Conservation (phyloP, 2,329 filamentous ascomycete species). For the Colletotrichum karsti region DNA sequence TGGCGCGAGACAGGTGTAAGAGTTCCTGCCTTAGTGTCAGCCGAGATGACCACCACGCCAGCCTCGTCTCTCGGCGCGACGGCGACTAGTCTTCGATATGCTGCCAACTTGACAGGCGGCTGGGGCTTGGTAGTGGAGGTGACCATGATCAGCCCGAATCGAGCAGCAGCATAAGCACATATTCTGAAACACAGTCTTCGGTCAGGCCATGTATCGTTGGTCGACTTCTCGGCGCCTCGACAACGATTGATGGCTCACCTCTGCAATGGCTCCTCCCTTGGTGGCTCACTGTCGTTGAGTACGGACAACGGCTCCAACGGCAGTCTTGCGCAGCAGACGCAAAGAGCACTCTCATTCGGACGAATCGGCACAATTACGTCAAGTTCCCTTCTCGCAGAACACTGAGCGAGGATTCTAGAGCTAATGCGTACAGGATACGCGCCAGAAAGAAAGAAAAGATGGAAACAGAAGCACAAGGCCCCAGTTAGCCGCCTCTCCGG, state of each 20-base stretch:
- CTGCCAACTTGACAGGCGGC: constrained; percentile 1
- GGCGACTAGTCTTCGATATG: constrained; percentile 6
- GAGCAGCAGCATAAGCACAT: constrained; percentile 27
- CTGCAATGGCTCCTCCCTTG: background rate
- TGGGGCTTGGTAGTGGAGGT: background rate
- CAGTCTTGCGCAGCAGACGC: background rate
- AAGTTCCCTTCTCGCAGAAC: background rate
- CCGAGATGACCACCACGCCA: background rate
- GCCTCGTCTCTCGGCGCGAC: constrained; percentile 15
- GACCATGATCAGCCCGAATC: constrained; percentile 16
- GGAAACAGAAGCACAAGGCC: too few species aligned
- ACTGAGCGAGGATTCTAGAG: background rate
- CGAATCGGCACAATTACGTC: background rate
- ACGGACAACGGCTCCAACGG: background rate
- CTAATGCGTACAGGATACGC: background rate
- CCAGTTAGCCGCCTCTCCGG: background rate
- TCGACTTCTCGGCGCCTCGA: background rate
- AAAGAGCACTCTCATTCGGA: background rate
- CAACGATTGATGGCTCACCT: background rate
- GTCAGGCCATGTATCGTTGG: background rate
- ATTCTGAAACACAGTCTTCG: constrained; percentile 19
- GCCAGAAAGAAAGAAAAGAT: background rate
- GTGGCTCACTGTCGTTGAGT: background rate
- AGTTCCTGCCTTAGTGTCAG: constrained; percentile 19
- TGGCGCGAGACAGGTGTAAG: constrained; percentile 3